phyloP scores from a whole-genome alignment of 192 early-diverging fungal species.

The Coemansia sp. region DNA sequence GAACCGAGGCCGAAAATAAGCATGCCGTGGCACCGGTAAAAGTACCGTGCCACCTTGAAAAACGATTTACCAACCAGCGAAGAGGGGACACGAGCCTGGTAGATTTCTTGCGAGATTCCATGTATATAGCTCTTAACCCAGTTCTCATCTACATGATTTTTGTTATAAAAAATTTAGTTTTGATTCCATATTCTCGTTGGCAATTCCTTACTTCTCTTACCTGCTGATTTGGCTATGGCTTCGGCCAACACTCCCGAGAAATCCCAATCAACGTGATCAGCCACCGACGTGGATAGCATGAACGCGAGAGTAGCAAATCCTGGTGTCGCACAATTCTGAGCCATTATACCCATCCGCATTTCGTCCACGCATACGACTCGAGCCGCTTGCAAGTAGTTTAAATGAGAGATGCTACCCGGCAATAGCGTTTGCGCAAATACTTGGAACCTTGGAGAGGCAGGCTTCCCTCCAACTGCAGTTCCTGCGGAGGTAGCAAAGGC shows the following conservation, averaged over 20 bases:
- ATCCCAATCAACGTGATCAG: conserved; percentile 28
- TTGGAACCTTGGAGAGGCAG: conserved; percentile 13
- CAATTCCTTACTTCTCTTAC: conserved; percentile 11
- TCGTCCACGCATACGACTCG: conserved; percentile 49
- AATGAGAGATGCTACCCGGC: conserved; percentile 40
- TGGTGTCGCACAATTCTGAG: conserved; percentile 50
- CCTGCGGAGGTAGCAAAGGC: conserved; percentile 21
- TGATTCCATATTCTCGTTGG: background rate
- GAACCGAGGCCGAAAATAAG: conserved; percentile 51
- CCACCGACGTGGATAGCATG: conserved; percentile 48
- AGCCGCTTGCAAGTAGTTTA: conserved; percentile 39
- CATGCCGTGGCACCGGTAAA: conserved; percentile 50
- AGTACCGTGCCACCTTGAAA: conserved; percentile 39
- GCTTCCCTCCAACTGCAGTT: background rate
- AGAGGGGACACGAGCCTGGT: conserved; percentile 43
- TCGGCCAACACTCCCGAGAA: conserved; percentile 32
- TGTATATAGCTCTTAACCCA: conserved; percentile 53
- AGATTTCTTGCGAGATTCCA: conserved; percentile 53
- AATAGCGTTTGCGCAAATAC: conserved; percentile 48
- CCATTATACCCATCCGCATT: conserved; percentile 54
- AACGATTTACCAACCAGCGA: conserved; percentile 46
- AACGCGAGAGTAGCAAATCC: conserved; percentile 50
- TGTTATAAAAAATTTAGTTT: background rate
- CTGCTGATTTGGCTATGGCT: conserved; percentile 31
- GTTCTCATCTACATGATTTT: conserved; percentile 28